These are phyloP conservation scores for Sporothrix globosa DNA, from an alignment of 2,329 filamentous ascomycete genomes.

Conservation along the genomic window DNA sequence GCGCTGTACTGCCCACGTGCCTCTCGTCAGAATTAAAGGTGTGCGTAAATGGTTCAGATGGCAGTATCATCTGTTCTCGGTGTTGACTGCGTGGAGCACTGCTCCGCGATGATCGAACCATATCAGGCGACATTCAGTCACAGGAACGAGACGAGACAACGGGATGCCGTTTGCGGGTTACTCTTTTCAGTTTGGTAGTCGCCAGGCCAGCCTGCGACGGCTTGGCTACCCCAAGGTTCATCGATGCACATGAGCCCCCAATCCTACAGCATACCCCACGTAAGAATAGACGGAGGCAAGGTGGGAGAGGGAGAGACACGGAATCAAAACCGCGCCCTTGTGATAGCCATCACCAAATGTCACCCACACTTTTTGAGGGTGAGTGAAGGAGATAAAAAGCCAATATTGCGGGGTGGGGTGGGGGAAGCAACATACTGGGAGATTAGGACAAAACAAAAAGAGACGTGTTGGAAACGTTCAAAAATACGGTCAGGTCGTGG, in stretches of 20 bases:
- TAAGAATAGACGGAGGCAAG: background rate
- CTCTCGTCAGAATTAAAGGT: background rate
- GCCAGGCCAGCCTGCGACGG: background rate
- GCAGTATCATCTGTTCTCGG: too few species aligned
- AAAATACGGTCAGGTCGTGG: constrained; percentile 8
- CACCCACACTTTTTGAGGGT: constrained; percentile 11
- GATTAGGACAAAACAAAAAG: background rate
- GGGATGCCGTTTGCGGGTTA: background rate
- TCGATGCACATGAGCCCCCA: background rate
- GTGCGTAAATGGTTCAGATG: background rate
- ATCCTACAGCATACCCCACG: background rate
- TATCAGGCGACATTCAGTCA: constrained; percentile 5
- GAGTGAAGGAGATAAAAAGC: background rate
- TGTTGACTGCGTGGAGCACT: background rate
- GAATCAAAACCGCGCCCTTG: constrained; percentile 4
- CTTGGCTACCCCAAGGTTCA: constrained; percentile 9
- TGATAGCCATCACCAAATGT: constrained; percentile 10
- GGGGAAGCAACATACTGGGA: too few species aligned
- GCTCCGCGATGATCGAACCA: background rate
- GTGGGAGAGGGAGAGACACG: background rate
- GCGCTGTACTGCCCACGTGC: background rate
- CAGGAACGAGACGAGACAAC: background rate
- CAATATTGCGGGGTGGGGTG: too few species aligned
- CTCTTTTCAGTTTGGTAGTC: background rate
- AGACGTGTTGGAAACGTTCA: background rate